Conservation (phyloP, 345 rosid genomes). For the Gossypium bickii region DNA sequence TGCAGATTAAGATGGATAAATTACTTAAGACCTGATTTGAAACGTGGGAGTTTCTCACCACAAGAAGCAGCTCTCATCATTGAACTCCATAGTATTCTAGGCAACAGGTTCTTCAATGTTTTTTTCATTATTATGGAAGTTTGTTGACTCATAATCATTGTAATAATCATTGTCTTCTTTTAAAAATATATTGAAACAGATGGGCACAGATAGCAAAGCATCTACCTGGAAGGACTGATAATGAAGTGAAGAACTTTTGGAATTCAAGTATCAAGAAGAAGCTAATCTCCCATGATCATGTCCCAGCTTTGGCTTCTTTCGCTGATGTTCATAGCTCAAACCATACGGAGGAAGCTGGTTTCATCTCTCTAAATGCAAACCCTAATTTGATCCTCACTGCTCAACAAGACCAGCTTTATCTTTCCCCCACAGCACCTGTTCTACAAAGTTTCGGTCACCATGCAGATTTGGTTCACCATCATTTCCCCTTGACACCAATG, state of each 20-base stretch:
- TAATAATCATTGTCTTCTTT: not conserved
- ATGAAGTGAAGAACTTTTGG: slow-evolving; percentile 95
- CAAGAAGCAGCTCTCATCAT: slow-evolving; percentile 92
- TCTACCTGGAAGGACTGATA: slow-evolving; percentile 88
- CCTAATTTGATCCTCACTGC: slow-evolving; percentile 40
- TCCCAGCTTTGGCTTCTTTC: slow-evolving; percentile 30
- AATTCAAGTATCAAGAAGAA: slow-evolving; percentile 87
- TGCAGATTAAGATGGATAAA: slow-evolving; percentile 98
- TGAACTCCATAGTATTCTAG: slow-evolving; percentile 89
- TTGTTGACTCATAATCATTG: not conserved
- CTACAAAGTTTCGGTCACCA: slow-evolving; percentile 44
- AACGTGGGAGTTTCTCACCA: slow-evolving; percentile 94
- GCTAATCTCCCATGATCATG: slow-evolving; percentile 51
- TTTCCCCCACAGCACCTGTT: slow-evolving; percentile 31
- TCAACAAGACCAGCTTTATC: slow-evolving; percentile 35
- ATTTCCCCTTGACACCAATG: slow-evolving; percentile 17
- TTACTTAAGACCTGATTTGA: slow-evolving; percentile 86
- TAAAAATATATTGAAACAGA: slow-evolving; percentile 27
- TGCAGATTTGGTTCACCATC: slow-evolving; percentile 25
- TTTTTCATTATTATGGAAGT: too few relatives aligned
- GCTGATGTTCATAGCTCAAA: slow-evolving; percentile 24
- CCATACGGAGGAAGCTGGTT: slow-evolving; percentile 29
- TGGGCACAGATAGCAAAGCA: slow-evolving; percentile 94
- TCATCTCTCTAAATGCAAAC: slow-evolving; percentile 46
- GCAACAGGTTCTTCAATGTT: slow-evolving; percentile 59